phyloP scores from a whole-genome alignment of 2,329 filamentous ascomycete genomes.

The Xylaria sp. region DNA sequence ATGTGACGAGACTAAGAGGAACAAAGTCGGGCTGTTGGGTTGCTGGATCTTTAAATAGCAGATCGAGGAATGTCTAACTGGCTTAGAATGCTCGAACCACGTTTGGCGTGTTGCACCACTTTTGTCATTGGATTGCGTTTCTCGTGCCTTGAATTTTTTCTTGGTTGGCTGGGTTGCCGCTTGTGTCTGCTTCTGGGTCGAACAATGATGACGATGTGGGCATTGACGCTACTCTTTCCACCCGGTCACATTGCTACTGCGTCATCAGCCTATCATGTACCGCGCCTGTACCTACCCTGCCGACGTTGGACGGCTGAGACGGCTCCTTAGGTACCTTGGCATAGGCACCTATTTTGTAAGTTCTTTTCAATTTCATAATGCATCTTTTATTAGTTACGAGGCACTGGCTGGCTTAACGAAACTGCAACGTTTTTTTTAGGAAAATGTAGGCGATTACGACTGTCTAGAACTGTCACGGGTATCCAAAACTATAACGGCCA shows the following conservation, averaged over 20 bases:
- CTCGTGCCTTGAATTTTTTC: conserved; percentile 27
- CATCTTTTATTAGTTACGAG: too few species aligned
- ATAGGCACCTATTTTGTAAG: not conserved
- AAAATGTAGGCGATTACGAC: too few species aligned
- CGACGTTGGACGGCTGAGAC: conserved; percentile 20
- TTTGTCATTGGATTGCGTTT: conserved; percentile 30
- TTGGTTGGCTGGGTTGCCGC: conserved; percentile 33
- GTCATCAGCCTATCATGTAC: conserved; percentile 32
- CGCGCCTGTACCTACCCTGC: conserved; percentile 6
- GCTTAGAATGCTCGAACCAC: conserved; percentile 23
- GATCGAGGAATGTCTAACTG: conserved; percentile 21
- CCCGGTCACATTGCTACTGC: conserved; percentile 29
- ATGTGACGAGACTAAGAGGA: conserved; percentile 16
- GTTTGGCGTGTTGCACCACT: conserved; percentile 25
- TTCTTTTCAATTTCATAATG: too few species aligned
- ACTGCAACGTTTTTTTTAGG: too few species aligned
- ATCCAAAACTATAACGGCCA: not conserved
- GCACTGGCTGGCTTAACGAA: too few species aligned
- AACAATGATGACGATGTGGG: conserved; percentile 35
- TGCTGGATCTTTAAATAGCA: conserved; percentile 32
- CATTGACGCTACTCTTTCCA: conserved; percentile 21
- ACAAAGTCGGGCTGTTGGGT: conserved; percentile 2
- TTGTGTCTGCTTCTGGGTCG: conserved; percentile 18
- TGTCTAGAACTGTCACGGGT: not conserved
- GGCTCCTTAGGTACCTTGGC: not conserved